Evolutionary conservation across 176 grass and related monocot genomes (phyloP).

Genomic region (Carex littledalei): DNA sequence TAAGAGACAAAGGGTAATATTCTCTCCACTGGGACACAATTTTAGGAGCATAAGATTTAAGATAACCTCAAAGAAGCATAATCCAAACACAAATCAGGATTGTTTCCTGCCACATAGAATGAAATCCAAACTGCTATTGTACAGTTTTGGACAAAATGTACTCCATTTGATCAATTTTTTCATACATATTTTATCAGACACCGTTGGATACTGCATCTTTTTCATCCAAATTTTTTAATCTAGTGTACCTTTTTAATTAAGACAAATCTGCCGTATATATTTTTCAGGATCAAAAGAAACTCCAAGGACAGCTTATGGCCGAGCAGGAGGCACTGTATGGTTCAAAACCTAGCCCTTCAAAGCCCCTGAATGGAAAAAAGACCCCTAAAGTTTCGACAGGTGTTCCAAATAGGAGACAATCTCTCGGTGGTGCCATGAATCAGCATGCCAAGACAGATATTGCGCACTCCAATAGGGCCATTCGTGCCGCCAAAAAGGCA

Average conservation of each 20-base stretch:
- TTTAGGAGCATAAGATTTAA: background rate
- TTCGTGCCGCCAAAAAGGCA: constrained; percentile 34
- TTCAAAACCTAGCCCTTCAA: constrained; percentile 74
- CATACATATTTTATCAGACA: background rate
- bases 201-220: background rate
- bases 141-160: background rate
- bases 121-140: background rate
- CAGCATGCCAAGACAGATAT: constrained; percentile 34
- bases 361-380: constrained; percentile 46
- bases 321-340: constrained; percentile 65
- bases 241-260: background rate
- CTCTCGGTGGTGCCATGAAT: constrained; percentile 34
- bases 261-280: background rate
- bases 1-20: constrained; percentile 60
- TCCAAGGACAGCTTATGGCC: constrained; percentile 56
- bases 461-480: constrained; percentile 30
- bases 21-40: background rate
- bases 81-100: background rate
- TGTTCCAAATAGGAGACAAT: constrained; percentile 33
- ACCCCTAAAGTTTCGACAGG: constrained; percentile 16
- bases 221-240: background rate
- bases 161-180: background rate
- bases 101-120: background rate
- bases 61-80: background rate
- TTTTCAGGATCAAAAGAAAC: constrained; percentile 65